Base-by-base conservation (phyloP, 1,139 yeast species). In the Cylindricascospora bacillispora region DNA sequence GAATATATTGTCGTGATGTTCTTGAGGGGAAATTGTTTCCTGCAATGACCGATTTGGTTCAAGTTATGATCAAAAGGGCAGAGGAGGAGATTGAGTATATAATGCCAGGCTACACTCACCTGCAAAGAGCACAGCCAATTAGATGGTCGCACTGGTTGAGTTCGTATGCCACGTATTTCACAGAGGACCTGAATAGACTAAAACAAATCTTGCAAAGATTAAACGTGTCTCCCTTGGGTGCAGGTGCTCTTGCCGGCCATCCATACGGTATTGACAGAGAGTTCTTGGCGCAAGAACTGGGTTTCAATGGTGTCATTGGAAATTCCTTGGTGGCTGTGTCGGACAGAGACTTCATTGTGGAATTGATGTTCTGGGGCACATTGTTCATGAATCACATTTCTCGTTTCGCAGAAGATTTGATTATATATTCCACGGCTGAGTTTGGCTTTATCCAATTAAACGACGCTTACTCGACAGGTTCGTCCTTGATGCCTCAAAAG, bases 141-240 rank as follows among this genome's bases (percentile, higher is more conserved):
- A 74, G 99, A 61, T 89, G 99, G 99, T 67, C 97, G 1, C 99
- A 89, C 56, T 86, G 95, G 95, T 65, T 89, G 43, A 74, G 92
- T 41, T 77, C 85, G 49, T 89, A 89, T 51, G 97, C 95, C 24
- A 89, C 97, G 3, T 89, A 85, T 56, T 78, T 92, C 56, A 71
- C 86, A 10, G 86, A 83, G 51, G 99, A 89, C 53, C 74, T 78
- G 59, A 73, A 81, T 52, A 73, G 98, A 54, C 67, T 92, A 46
- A 62, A 70, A 42, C 92, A 89, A 59, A 68, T 89, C 31, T 70
- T 79, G 43, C 75, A 64, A 37, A 74, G 98, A 57, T 75, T 85
- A 35, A 92, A 92, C 56, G 73, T 70, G 44, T 77, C 85, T 26
- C 99, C 99, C 24, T 67, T 89, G 39, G 99, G 99, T 25, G 75